Conservation (phyloP, 306 rosid genomes). For the Quercus ilex region DNA sequence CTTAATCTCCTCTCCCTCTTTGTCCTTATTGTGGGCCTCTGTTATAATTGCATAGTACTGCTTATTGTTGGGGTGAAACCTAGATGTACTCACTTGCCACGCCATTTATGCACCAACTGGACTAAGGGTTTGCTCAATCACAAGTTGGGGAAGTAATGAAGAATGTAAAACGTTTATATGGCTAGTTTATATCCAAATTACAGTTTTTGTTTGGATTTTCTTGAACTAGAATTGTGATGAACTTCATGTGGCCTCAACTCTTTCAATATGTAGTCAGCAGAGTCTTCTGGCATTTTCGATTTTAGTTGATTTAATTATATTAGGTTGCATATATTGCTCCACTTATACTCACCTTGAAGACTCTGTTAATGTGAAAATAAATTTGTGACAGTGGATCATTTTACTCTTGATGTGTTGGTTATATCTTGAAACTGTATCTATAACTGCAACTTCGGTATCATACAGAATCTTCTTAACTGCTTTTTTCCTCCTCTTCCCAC, state of each 20-base stretch:
- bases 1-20: neutral
- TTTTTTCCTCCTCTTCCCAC: neutral
- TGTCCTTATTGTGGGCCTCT: neutral
- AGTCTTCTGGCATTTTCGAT: neutral
- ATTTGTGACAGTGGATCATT: neutral
- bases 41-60: neutral
- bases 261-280: neutral
- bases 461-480: neutral
- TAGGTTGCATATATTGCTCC: neutral
- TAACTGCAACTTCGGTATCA: neutral
- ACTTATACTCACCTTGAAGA: neutral
- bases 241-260: neutral
- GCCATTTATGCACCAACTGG: neutral
- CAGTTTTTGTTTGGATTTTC: neutral
- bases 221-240: neutral
- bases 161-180: neutral
- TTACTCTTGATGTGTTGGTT: neutral
- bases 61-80: neutral
- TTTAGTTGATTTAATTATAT: neutral
- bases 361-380: neutral
- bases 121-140: neutral
- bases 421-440: neutral
- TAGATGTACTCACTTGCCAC: neutral
- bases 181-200: neutral
- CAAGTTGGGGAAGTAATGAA: neutral